phyloP scores from a whole-genome alignment of 192 early-diverging fungal genomes.

The Coemansia sp. region DNA sequence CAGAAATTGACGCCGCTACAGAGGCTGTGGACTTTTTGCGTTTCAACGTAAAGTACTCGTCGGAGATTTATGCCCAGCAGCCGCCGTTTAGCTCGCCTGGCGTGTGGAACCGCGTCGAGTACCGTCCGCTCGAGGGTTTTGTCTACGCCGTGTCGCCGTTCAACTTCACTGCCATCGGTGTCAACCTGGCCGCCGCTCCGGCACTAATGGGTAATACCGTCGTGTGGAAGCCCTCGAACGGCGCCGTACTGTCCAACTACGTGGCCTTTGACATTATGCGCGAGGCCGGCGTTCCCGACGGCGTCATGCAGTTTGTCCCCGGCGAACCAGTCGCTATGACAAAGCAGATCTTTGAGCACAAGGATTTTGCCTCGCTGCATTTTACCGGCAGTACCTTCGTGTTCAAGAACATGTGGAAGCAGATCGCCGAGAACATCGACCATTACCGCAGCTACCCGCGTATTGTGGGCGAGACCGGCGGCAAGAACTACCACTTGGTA shows the following conservation, averaged over 20 bases:
- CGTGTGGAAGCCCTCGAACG: slow-evolving; percentile 94
- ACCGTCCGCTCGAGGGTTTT: slow-evolving; percentile 96
- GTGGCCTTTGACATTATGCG: slow-evolving; percentile 84
- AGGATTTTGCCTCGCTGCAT: slow-evolving; percentile 94
- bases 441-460: slow-evolving; percentile 91
- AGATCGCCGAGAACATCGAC: slow-evolving; percentile 89
- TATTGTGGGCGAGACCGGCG: slow-evolving; percentile 98
- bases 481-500: slow-evolving; percentile 98
- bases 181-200: slow-evolving; percentile 89
- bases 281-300: slow-evolving; percentile 95
- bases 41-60: slow-evolving; percentile 92
- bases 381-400: slow-evolving; percentile 94
- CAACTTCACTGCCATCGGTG: slow-evolving; percentile 99
- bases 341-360: slow-evolving; percentile 76
- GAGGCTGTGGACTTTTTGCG: slow-evolving; percentile 94
- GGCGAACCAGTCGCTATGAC: slow-evolving; percentile 83
- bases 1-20: slow-evolving; percentile 97
- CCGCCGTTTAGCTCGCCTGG: slow-evolving; percentile 81
- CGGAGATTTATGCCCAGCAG: slow-evolving; percentile 91
- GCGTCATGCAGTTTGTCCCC: slow-evolving; percentile 97
- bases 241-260: slow-evolving; percentile 88
- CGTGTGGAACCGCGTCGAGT: slow-evolving; percentile 95
- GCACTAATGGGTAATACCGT: slow-evolving; percentile 98
- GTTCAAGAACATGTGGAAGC: slow-evolving; percentile 91
- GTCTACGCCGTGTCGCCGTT: slow-evolving; percentile 97